phyloP scores from a whole-genome alignment of 495 filamentous ascomycete species.

The Trichoderma gamsii region DNA sequence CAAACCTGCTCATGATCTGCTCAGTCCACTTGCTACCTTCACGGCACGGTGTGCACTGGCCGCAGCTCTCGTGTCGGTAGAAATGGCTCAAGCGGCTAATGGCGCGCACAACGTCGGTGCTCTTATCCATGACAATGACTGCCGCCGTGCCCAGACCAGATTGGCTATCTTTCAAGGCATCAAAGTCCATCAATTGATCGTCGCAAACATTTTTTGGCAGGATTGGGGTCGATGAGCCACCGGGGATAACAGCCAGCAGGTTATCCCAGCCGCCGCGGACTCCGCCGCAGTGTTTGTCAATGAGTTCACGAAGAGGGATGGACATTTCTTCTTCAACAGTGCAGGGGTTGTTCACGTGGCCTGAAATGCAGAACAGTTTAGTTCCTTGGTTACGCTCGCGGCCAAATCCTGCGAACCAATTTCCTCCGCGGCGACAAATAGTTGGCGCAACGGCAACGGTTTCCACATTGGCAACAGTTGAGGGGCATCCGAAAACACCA shows the following conservation, averaged over 20 bases:
- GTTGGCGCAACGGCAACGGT: slow-evolving; percentile 93
- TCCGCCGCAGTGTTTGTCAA: slow-evolving; percentile 95
- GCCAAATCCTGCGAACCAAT: slow-evolving; percentile 88
- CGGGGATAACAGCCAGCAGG: slow-evolving; percentile 87
- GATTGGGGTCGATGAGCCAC: slow-evolving; percentile 93
- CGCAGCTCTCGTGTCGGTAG: slow-evolving; percentile 97
- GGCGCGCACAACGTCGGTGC: slow-evolving; percentile 86
- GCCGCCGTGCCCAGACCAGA: slow-evolving; percentile 96
- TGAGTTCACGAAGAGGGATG: slow-evolving; percentile 87
- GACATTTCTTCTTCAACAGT: slow-evolving; percentile 99
- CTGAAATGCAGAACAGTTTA: slow-evolving; percentile 97
- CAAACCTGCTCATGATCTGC: slow-evolving; percentile 95
- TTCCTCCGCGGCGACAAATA: slow-evolving; percentile 85
- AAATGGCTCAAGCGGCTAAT: slow-evolving; percentile 90
- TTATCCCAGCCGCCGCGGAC: slow-evolving; percentile 98
- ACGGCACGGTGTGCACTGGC: slow-evolving; percentile 96
- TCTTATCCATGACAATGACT: slow-evolving; percentile 98
- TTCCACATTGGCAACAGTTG: slow-evolving; percentile 96
- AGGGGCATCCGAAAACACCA: slow-evolving; percentile 95
- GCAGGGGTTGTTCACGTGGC: slow-evolving; percentile 96
- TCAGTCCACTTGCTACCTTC: slow-evolving; percentile 97
- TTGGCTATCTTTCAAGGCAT: slow-evolving; percentile 94
- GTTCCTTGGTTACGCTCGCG: slow-evolving; percentile 93
- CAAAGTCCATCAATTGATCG: slow-evolving; percentile 97
- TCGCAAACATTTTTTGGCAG: slow-evolving; percentile 82